phyloP scores from a whole-genome alignment of 2,329 filamentous ascomycete species.

The Pseudocercospora musae region DNA sequence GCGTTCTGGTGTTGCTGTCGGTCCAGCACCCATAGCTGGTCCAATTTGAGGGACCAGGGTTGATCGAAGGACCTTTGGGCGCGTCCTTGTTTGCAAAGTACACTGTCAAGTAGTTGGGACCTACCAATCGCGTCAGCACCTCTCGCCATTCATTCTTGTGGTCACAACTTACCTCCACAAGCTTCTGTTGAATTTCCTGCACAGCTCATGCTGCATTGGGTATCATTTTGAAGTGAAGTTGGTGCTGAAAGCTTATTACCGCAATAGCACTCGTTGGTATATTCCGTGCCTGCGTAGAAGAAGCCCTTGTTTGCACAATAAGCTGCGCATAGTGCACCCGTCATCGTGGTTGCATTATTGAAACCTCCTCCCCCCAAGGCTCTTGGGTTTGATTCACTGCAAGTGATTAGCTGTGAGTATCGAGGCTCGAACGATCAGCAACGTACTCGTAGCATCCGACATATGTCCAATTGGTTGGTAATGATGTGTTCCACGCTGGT shows the following conservation, averaged over 20 bases:
- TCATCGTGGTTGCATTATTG: slow-evolving; percentile 20
- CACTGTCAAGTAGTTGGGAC: slow-evolving; percentile 23
- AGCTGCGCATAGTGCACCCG: slow-evolving; percentile 21
- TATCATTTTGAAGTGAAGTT: slow-evolving; percentile 21
- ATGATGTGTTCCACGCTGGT: slow-evolving; percentile 16
- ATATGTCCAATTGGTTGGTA: slow-evolving; percentile 25
- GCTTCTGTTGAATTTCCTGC: slow-evolving; percentile 30
- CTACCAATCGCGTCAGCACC: background rate
- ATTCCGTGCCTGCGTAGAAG: slow-evolving; percentile 29
- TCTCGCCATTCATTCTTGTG: background rate
- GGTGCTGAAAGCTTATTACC: slow-evolving; percentile 25
- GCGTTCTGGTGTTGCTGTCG: slow-evolving; percentile 25
- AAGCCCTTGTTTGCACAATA: slow-evolving; percentile 23
- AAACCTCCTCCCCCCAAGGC: slow-evolving; percentile 14
- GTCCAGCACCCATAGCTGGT: slow-evolving; percentile 35
- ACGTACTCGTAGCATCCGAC: slow-evolving; percentile 25
- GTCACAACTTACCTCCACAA: slow-evolving; percentile 23
- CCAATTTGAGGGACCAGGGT: slow-evolving; percentile 25
- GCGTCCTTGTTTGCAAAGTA: slow-evolving; percentile 26
- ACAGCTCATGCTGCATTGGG: slow-evolving; percentile 31
- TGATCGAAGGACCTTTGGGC: slow-evolving; percentile 19
- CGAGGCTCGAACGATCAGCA: background rate
- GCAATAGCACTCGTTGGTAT: slow-evolving; percentile 18
- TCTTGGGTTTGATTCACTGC: slow-evolving; percentile 20
- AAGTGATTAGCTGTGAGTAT: background rate